These are phyloP conservation scores for Phytophthora pluvialis DNA, from an alignment of 352 stramenopile species.

Conservation along the genomic window DNA sequence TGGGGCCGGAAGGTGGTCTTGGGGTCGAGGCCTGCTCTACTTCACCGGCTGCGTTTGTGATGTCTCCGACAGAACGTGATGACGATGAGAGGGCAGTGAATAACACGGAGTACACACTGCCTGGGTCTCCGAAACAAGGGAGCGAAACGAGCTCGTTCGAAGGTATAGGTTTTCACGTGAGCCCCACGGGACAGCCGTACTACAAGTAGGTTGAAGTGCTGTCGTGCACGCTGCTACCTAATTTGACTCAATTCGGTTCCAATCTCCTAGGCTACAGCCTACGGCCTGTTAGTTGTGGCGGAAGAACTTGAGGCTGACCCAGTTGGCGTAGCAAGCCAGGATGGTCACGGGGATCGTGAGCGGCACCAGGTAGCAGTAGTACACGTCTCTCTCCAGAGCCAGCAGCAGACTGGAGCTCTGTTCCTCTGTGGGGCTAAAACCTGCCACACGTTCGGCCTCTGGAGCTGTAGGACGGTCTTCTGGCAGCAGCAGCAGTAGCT, in stretches of 20 bases:
- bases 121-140: neutral
- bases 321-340: slow-evolving; percentile 81
- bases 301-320: slow-evolving; percentile 90
- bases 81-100: neutral
- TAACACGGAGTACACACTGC: too few relatives aligned
- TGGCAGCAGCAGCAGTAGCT: slow-evolving; percentile 5
- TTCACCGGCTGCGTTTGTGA: too few relatives aligned
- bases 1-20: too few relatives aligned
- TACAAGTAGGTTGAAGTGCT: slow-evolving; percentile 76
- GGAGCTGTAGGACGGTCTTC: neutral
- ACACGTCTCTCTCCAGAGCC: slow-evolving; percentile 66
- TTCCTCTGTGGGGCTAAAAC: slow-evolving; percentile 14
- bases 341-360: slow-evolving; percentile 82
- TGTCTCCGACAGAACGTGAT: too few relatives aligned
- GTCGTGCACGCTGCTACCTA: too few relatives aligned
- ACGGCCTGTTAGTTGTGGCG: slow-evolving; percentile 68
- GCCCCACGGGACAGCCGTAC: slow-evolving; percentile 53
- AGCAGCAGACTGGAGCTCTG: slow-evolving; percentile 27
- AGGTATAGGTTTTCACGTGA: slow-evolving; percentile 70
- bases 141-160: slow-evolving; percentile 34
- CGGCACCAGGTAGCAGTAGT: slow-evolving; percentile 83
- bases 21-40: too few relatives aligned
- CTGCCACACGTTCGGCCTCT: neutral
- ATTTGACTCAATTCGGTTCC: slow-evolving; percentile 1
- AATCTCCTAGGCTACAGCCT: slow-evolving; percentile 1